A percentile compares a stretch with the other conserved stretches of the same genome.
Conservation (phyloP, 768 basidiomycete genomes). For the Auricularia heimuer region DNA sequence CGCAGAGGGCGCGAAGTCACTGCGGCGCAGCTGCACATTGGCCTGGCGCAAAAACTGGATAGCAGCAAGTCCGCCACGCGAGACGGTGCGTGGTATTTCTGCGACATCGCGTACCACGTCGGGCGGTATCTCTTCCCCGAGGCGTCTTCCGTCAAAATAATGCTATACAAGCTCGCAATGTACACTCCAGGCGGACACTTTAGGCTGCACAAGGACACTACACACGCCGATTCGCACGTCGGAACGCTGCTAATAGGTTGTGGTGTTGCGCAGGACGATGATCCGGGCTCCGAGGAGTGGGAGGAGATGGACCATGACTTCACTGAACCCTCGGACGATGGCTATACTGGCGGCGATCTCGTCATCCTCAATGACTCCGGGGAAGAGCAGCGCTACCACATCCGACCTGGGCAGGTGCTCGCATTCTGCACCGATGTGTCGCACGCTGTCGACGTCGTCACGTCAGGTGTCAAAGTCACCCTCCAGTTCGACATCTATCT, state of each 20-base stretch:
- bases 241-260: conserved; percentile 25
- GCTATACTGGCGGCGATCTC: too few species aligned
- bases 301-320: conserved; percentile 1
- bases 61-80: neutral
- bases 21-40: neutral
- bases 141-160: conserved; percentile 1
- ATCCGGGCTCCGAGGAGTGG: neutral
- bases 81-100: neutral
- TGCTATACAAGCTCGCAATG: conserved; percentile 25
- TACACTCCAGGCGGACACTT: conserved; percentile 22
- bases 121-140: neutral
- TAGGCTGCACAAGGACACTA: conserved; percentile 21
- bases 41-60: neutral
- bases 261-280: neutral
- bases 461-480: conserved; percentile 14
- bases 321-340: neutral
- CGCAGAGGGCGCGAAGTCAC: neutral
- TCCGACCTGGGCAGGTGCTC: conserved; percentile 13
- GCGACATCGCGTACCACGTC: neutral
- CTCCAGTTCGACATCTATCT: conserved; percentile 1
- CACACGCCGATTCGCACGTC: conserved; percentile 16
- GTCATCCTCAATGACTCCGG: neutral
- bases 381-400: neutral
- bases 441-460: conserved; percentile 20
- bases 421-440: conserved; percentile 25